phyloP scores from a whole-genome alignment of 2,329 filamentous ascomycete species.

The Beauveria caledonica region DNA sequence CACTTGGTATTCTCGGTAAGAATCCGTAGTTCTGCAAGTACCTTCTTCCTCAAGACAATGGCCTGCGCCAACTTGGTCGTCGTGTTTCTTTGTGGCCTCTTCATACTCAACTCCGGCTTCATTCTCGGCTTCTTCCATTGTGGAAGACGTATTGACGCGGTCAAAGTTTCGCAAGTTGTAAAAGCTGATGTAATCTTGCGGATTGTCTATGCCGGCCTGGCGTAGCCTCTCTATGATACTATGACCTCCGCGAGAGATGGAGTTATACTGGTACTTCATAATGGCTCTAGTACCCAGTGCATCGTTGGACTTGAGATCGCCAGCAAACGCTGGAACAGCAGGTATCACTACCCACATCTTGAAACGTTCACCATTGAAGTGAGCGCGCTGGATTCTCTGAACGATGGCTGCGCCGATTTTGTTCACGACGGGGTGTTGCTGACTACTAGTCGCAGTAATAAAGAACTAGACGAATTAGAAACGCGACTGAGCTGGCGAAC shows the following conservation, averaged over 20 bases:
- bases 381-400: slow-evolving; percentile 65
- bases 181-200: slow-evolving; percentile 67
- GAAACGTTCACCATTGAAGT: slow-evolving; percentile 56
- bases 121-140: slow-evolving; percentile 53
- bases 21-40: slow-evolving; percentile 31
- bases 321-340: slow-evolving; percentile 73
- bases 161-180: slow-evolving; percentile 83
- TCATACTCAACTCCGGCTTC: slow-evolving; percentile 61
- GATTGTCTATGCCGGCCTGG: slow-evolving; percentile 60
- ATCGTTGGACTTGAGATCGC: slow-evolving; percentile 64
- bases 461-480: slow-evolving; percentile 53
- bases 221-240: slow-evolving; percentile 68
- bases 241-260: slow-evolving; percentile 67
- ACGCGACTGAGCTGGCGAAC: fast-evolving
- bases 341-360: slow-evolving; percentile 73
- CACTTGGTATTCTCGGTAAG: slow-evolving; percentile 65
- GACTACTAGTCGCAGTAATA: slow-evolving; percentile 68
- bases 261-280: slow-evolving; percentile 81
- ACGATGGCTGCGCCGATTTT: slow-evolving; percentile 73
- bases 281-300: slow-evolving; percentile 73
- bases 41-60: slow-evolving; percentile 29
- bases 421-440: slow-evolving; percentile 67
- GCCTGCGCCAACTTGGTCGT: slow-evolving; percentile 45
- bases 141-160: slow-evolving; percentile 62
- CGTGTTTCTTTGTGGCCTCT: slow-evolving; percentile 54